A percentile compares a stretch with the other conserved stretches of the same genome.
These are phyloP conservation scores for Golubevia pallescens DNA, from an alignment of 1,284 basidiomycete species.

Conservation along the genomic window DNA sequence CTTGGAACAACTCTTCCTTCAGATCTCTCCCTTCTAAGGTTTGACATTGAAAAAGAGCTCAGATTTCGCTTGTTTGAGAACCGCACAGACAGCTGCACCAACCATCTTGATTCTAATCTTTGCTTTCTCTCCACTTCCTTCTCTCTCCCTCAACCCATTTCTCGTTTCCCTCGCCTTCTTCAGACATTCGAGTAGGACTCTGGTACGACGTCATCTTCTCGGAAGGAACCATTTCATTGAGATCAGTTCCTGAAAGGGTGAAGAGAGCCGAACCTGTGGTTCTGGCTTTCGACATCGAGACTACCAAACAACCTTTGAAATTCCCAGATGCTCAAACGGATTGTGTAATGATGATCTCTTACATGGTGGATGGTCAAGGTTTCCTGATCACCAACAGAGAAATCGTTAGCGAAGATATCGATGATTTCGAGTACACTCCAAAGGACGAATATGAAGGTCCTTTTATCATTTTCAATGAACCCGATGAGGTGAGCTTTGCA, in stretches of 20 bases:
- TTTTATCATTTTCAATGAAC: slow-evolving; percentile 62
- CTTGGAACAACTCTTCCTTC: too few species aligned
- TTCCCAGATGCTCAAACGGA: slow-evolving; percentile 62
- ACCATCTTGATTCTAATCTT: background rate
- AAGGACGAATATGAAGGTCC: slow-evolving; percentile 63
- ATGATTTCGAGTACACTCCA: slow-evolving; percentile 64
- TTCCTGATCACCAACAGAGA: slow-evolving; percentile 64
- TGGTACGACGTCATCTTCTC: slow-evolving; percentile 59
- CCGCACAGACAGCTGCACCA: too few species aligned
- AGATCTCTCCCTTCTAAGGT: too few species aligned
- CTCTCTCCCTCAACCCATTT: background rate
- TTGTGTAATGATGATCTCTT: slow-evolving; percentile 64
- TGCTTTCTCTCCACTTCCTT: background rate
- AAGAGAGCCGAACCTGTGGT: slow-evolving; percentile 65
- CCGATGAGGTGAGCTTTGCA: slow-evolving; percentile 29
- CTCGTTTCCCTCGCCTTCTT: background rate
- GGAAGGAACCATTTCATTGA: slow-evolving; percentile 42
- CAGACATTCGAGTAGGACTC: slow-evolving; percentile 59
- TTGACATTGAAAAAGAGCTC: background rate
- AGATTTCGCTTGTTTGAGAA: too few species aligned
- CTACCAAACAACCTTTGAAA: slow-evolving; percentile 64
- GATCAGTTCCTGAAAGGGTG: slow-evolving; percentile 48
- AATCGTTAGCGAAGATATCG: slow-evolving; percentile 61
- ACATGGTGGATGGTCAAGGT: slow-evolving; percentile 65
- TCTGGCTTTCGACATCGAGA: slow-evolving; percentile 64